Base-by-base conservation (phyloP, 2,329 filamentous ascomycete genomes). In the Cyphellophora attinorum region DNA sequence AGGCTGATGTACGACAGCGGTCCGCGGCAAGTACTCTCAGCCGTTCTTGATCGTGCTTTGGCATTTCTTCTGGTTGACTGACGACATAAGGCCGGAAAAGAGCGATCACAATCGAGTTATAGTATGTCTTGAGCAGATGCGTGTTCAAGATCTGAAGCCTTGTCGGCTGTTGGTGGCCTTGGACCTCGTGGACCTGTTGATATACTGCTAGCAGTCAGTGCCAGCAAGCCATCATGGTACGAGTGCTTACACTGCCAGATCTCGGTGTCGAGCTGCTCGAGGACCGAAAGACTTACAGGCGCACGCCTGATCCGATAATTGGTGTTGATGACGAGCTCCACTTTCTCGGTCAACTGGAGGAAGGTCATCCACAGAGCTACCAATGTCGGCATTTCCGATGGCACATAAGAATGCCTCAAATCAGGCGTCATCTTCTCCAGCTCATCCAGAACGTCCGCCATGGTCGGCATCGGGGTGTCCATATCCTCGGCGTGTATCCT, bases 401-500 rank as follows among this genome's bases (percentile, higher is more conserved):
- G 48, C 5, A 55, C 27, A 23, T 44, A 51, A 3, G 30, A 31
- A 13, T 37, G 29, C 3, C 38, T 14, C 25, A 46, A 35, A 1
- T 35, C 16, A 16, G 34, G 32, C 1, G 36, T 31, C 2, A 52
- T 13, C 3, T 36, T 33, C 11, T 21, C 29, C 19, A 48, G 19
- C 25, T 57, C 54, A 36, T 37, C 43, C 10, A 53, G 29, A 12
- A 57, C 27, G 29, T 58, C 56, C 12, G 32, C 44, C 4, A 33
- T 42, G 2, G 41, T 41, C 5, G 57, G 56, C 44, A 54, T 50
- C 1, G 50, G 43, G 2, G 51, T 48, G 33, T 62, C 56, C 38
- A 55, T 61, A 35, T 61, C 58, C 23, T 57, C 49, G 3, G 53
- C 47, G 37, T 58, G 32, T 45, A 28, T 61, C 60, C 21, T 25